A percentile compares a stretch with the other conserved stretches of the same genome.
These are phyloP conservation scores for Kuraishia hungarica DNA, from an alignment of 805 yeast species.

Conservation along the genomic window DNA sequence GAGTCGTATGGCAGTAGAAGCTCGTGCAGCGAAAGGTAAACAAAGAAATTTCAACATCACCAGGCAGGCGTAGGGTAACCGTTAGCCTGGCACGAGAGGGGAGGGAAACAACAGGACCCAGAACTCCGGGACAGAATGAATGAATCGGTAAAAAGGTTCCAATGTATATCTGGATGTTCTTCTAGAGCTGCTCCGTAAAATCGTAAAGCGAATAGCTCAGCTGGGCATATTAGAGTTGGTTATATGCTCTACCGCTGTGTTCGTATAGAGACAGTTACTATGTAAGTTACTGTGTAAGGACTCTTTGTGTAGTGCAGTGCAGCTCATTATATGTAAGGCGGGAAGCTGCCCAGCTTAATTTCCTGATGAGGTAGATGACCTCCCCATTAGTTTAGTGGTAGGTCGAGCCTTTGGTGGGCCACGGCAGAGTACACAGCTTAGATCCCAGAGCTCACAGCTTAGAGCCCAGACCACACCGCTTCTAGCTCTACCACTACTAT, in stretches of 20 bases:
- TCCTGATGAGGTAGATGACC: background rate
- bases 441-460: too few species aligned
- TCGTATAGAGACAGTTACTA: too few species aligned
- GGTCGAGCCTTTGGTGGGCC: too few species aligned
- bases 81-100: background rate
- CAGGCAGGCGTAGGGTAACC: background rate
- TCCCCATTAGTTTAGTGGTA: background rate
- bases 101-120: background rate
- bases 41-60: slow-evolving; percentile 5
- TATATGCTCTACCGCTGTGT: background rate
- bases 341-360: background rate
- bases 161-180: too few species aligned
- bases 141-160: too few species aligned
- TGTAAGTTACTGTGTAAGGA: too few species aligned
- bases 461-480: too few species aligned
- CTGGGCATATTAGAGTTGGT: background rate
- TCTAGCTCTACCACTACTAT: too few species aligned
- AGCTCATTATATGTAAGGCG: background rate
- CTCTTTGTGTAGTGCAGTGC: background rate
- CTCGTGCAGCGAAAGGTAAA: background rate
- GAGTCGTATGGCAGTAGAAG: background rate
- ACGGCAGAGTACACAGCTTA: too few species aligned
- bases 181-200: too few species aligned
- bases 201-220: too few species aligned
- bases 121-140: background rate